Conservation (phyloP, 345 rosid genomes). For the Barbarea vulgaris region DNA sequence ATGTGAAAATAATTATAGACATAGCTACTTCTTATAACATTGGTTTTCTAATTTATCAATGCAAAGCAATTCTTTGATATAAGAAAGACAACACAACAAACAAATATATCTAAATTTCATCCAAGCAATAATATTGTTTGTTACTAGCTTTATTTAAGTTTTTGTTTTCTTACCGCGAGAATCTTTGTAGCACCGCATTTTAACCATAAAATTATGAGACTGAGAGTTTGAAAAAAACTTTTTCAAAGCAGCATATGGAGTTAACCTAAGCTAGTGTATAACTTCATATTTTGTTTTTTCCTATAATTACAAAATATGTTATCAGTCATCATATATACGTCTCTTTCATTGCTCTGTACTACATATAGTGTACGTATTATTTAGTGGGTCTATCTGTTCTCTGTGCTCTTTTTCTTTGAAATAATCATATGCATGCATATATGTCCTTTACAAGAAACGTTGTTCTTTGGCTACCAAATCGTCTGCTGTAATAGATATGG, state of each 20-base stretch:
- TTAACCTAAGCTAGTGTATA: not conserved
- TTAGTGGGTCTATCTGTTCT: slow-evolving; percentile 20
- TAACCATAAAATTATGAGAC: not conserved
- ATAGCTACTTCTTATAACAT: not conserved
- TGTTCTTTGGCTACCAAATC: slow-evolving; percentile 1
- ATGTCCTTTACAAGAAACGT: slow-evolving; percentile 2
- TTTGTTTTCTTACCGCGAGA: not conserved
- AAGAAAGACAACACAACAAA: not conserved
- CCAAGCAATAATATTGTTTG: not conserved
- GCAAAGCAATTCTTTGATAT: not conserved
- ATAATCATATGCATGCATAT: slow-evolving; percentile 16
- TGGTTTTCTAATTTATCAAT: not conserved
- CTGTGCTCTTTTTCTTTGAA: slow-evolving; percentile 12
- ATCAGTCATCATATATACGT: slow-evolving; percentile 30
- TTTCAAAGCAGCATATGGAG: not conserved
- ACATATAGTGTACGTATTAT: slow-evolving; percentile 1
- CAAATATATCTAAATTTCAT: not conserved
- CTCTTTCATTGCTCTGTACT: slow-evolving; percentile 29
- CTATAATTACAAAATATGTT: not conserved
- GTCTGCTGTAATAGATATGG: not conserved
- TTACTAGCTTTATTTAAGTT: too few species aligned
- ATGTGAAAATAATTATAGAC: not conserved
- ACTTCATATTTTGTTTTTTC: not conserved
- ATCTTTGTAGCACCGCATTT: not conserved
- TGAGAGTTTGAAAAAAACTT: not conserved